Base-by-base conservation (phyloP, 2,329 filamentous ascomycete species). In the Aspergillus vadensis region DNA sequence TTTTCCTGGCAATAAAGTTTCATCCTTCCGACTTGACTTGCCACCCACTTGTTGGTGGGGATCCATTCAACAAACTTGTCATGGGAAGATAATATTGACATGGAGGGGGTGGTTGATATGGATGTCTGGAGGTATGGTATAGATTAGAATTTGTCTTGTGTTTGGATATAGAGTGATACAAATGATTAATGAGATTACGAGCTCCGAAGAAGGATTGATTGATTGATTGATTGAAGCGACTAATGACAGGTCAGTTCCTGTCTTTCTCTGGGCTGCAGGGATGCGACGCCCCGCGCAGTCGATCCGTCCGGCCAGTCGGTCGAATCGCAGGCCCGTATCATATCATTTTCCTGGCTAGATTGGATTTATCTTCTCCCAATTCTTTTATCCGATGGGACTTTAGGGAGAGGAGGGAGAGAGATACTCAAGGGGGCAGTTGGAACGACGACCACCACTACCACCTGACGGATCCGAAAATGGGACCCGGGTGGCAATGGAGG, bases 201-300 rank as follows among this genome's bases (percentile, higher is more conserved):
- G 19, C n/a, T 21, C 17, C 12, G 41, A 21, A 44, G 19, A 25
- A 32, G 25, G 15, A 25, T 25, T 7, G 23, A 25, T 25, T 25
- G 23, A 23, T 23, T 21, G 21, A 25, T 25, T 25, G 23, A 25
- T 5, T 7, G 9, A 48, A 25, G 23, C 25, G 27, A 27, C 25
- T 27, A 54, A 25, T 52, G 57, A 55, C 53, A 55, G 53, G 53
- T 55, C 53, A 55, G 53, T 55, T 55, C 53, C 53, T 55, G 53
- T 55, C 36, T 47, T 36, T 15, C 23, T 21, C 12, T 36, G 17
- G 47, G 15, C 47, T 17, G 25, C 23, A 30, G 44, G 44, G 25
- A 30, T 49, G 23, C 41, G 41, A 44, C 19, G 41, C 41, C 19
- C 41, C 41, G 41, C 41, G 36, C 32, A 39, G 51, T 53, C 51